phyloP scores from a whole-genome alignment of 768 basidiomycete genomes.

The Strobilomyces echinocephalus region DNA sequence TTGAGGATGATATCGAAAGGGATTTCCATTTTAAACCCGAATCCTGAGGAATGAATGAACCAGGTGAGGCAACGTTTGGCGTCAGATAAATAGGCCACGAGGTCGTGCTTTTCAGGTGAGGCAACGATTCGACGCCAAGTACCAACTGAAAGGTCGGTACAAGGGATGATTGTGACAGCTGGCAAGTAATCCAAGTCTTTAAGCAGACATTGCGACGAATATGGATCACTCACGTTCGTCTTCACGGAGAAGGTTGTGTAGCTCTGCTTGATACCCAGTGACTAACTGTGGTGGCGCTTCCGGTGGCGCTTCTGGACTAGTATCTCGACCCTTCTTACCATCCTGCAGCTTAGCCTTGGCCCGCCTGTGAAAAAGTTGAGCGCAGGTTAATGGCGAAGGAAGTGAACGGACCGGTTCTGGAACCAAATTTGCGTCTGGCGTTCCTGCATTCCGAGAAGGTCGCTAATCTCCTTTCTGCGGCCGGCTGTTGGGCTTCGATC shows the following conservation, averaged over 20 bases:
- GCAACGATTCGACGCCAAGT: conserved; percentile 73
- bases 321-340: conserved; percentile 43
- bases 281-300: conserved; percentile 50
- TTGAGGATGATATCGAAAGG: conserved; percentile 60
- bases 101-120: conserved; percentile 50
- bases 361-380: conserved; percentile 42
- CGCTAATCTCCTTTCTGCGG: conserved; percentile 68
- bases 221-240: conserved; percentile 56
- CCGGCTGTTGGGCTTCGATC: conserved; percentile 72
- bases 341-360: conserved; percentile 77
- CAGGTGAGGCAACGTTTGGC: conserved; percentile 62
- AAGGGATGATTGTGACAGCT: conserved; percentile 77
- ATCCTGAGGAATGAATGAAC: conserved; percentile 71
- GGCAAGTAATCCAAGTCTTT: background rate
- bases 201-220: background rate
- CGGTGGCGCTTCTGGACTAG: conserved; percentile 37
- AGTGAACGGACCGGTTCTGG: conserved; percentile 56
- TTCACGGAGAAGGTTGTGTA: conserved; percentile 68
- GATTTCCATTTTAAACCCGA: conserved; percentile 83
- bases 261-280: conserved; percentile 51
- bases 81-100: conserved; percentile 74
- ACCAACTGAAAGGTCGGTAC: conserved; percentile 69
- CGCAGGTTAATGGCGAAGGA: background rate
- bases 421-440: conserved; percentile 90
- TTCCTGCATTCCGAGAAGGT: conserved; percentile 75